Evolutionary conservation across 345 rosid species (phyloP), one percentile per base, ranked within the genome.

Genomic region (Fremontodendron californicum): DNA sequence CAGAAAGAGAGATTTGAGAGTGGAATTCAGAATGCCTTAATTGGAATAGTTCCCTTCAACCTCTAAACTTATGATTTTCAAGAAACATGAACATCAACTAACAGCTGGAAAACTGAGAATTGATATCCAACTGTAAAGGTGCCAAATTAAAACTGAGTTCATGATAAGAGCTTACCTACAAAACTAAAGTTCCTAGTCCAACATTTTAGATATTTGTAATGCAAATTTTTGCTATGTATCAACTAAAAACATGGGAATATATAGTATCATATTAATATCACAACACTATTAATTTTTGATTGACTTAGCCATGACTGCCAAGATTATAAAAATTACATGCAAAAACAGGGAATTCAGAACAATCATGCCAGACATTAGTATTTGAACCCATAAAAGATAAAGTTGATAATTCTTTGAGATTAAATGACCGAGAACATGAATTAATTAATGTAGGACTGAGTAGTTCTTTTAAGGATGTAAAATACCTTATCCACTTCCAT

Each of bases 401-500:
- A 33, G 35, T 33, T 3, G 35, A 33, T 33, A 33, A 33, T 25
- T 57, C 5, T n/a, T n/a, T n/a, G n/a, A n/a, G n/a, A n/a, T n/a
- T n/a, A n/a, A n/a, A n/a, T n/a, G n/a, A n/a, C n/a, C n/a, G n/a
- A n/a, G n/a, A n/a, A n/a, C n/a, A n/a, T n/a, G n/a, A n/a, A n/a
- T n/a, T n/a, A n/a, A n/a, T n/a, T n/a, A n/a, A n/a, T n/a, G n/a
- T n/a, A 67, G 18, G 4, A 19, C n/a, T n/a, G 31, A 39, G 18
- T 39, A 42, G 72, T 21, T 13, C 35, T 12, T 25, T 42, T 42
- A 52, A 58, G 15, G 21, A 75, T 21, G 9, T 27, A 79, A 73
- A 45, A 31, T 86, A 91, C 94, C 94, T 91, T 91, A 75, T 91
- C 91, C 19, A 91, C 92, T 19, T 88, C 77, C 94, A 89, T 89